Evolutionary conservation across 495 filamentous ascomycete species (phyloP).

Genomic region (Cryomyces minteri): DNA sequence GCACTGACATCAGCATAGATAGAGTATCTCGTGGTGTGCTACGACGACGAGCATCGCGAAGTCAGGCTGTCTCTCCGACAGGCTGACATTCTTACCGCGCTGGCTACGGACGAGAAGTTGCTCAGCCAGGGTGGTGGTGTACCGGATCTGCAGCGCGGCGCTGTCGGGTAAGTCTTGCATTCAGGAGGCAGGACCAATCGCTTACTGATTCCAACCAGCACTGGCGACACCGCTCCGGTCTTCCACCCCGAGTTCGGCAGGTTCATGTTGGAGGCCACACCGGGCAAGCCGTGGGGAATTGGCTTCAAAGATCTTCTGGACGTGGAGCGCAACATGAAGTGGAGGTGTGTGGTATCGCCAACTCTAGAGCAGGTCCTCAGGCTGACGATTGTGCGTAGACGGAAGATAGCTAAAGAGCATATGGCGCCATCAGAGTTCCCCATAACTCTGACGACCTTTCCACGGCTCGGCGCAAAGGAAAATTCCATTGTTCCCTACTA

Average conservation of each 20-base stretch:
- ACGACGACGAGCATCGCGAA: conserved; percentile 56
- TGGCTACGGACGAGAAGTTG: conserved; percentile 63
- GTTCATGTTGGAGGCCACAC: conserved; percentile 98
- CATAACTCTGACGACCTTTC: conserved; percentile 93
- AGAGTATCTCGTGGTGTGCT: conserved; percentile 91
- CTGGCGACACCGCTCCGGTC: conserved; percentile 50
- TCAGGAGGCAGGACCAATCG: conserved; percentile 2
- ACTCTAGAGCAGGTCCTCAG: not conserved
- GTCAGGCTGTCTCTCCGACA: conserved; percentile 79
- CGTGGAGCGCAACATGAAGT: conserved; percentile 93
- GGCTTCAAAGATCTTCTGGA: conserved; percentile 82
- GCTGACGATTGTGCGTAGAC: conserved; percentile 27
- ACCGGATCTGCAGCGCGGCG: conserved; percentile 34
- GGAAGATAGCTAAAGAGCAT: conserved; percentile 82
- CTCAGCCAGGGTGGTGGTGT: conserved; percentile 48
- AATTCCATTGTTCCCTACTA: conserved; percentile 73
- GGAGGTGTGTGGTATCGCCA: conserved; percentile 34
- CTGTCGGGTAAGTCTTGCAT: conserved; percentile 18
- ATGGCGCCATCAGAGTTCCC: conserved; percentile 85
- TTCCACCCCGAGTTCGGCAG: conserved; percentile 97
- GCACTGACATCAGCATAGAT: conserved; percentile 23
- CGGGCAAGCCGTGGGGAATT: conserved; percentile 88
- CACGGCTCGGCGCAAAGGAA: conserved; percentile 62
- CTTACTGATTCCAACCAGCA: conserved; percentile 10
- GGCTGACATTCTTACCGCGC: conserved; percentile 76